Evolutionary conservation across 2,329 filamentous ascomycete species (phyloP).

Genomic region (Stagonosporopsis chrysanthemi): DNA sequence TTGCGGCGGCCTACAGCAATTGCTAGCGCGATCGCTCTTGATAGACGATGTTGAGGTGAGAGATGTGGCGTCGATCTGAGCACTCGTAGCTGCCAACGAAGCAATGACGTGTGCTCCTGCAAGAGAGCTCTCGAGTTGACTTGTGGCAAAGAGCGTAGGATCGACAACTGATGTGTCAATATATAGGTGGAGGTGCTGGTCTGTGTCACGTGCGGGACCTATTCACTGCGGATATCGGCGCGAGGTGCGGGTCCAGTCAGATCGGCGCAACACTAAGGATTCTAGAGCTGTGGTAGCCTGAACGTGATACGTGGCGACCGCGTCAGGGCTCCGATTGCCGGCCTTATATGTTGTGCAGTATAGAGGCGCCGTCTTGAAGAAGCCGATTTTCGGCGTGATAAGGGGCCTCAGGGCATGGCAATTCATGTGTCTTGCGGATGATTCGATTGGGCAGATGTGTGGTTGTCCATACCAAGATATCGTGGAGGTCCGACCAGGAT

Average conservation of each 20-base stretch:
- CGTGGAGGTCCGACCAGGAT: no score
- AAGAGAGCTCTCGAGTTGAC: not conserved
- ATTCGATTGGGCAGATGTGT: not conserved
- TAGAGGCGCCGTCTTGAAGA: not conserved
- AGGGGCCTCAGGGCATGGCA: not conserved
- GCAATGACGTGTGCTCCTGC: not conserved
- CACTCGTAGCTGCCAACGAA: not conserved
- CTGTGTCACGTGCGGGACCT: slow-evolving; percentile 3
- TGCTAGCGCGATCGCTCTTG: not conserved
- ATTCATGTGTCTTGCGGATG: not conserved
- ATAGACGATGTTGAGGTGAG: slow-evolving; percentile 5
- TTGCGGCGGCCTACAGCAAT: not conserved
- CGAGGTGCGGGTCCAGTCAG: not conserved
- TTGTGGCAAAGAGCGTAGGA: not conserved
- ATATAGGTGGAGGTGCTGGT: slow-evolving; percentile 7
- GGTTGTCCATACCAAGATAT: not conserved
- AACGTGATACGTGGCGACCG: not conserved
- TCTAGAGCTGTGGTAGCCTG: not conserved
- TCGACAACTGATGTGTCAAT: not conserved
- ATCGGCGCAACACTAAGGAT: not conserved
- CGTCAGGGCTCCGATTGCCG: not conserved
- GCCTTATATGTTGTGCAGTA: not conserved
- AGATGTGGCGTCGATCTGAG: not conserved
- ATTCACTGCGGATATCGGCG: not conserved
- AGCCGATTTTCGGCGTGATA: not conserved